Conservation (phyloP, 495 filamentous ascomycete genomes). For the Aspergillus kassunensis region DNA sequence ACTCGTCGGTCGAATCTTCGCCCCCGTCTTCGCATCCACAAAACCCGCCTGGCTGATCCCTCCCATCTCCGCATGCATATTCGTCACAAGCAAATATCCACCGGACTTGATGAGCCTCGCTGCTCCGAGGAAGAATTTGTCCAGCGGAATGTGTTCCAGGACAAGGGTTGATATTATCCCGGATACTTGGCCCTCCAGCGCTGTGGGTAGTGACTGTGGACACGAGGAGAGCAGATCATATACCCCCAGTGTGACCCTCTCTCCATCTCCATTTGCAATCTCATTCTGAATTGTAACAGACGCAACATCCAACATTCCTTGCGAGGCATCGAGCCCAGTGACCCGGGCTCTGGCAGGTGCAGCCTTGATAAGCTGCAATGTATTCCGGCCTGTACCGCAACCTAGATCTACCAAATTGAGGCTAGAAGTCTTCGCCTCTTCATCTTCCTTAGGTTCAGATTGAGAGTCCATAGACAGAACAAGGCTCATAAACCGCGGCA, state of each 20-base stretch:
- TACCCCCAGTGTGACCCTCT: conserved; percentile 14
- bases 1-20: conserved; percentile 60
- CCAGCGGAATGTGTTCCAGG: conserved; percentile 61
- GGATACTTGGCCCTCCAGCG: conserved; percentile 19
- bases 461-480: conserved; percentile 17
- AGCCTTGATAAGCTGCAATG: conserved; percentile 47
- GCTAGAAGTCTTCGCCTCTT: conserved; percentile 12
- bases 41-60: conserved; percentile 62
- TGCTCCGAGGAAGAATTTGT: conserved; percentile 52
- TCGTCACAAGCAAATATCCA: conserved; percentile 59
- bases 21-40: conserved; percentile 50
- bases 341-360: conserved; percentile 27
- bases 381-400: conserved; percentile 70
- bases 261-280: background rate
- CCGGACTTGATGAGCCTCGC: conserved; percentile 44
- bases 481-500: conserved; percentile 49
- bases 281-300: conserved; percentile 16
- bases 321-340: conserved; percentile 48
- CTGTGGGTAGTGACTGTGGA: conserved; percentile 7
- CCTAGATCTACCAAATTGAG: conserved; percentile 55
- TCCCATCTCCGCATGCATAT: conserved; percentile 74
- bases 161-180: conserved; percentile 64
- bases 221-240: conserved; percentile 31
- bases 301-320: conserved; percentile 55
- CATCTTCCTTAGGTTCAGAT: conserved; percentile 10